Evolutionary conservation across 495 filamentous ascomycete genomes (phyloP).

Genomic region (Haplographium delicatum): DNA sequence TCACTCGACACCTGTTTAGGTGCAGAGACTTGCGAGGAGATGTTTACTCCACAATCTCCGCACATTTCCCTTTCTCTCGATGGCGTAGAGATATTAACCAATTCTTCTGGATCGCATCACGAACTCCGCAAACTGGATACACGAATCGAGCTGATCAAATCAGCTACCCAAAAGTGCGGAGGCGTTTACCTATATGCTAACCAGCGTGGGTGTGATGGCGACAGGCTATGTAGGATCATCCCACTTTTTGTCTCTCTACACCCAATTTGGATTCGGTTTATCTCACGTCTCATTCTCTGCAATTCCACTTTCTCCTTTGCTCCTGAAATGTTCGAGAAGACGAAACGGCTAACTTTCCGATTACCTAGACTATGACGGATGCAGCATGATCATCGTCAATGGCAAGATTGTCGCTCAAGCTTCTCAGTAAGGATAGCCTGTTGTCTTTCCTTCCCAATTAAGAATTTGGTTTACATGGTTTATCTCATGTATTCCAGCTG

Average conservation of each 20-base stretch:
- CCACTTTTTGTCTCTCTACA: conserved; percentile 22
- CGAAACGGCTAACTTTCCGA: too few relatives aligned
- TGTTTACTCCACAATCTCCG: conserved; percentile 58
- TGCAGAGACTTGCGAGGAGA: conserved; percentile 73
- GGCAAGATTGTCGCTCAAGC: conserved; percentile 40
- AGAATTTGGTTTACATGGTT: too few relatives aligned
- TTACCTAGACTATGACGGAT: too few relatives aligned
- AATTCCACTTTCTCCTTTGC: too few relatives aligned
- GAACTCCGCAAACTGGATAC: conserved; percentile 70
- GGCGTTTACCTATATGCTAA: conserved; percentile 76
- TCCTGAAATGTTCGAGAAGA: too few relatives aligned
- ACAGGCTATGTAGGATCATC: conserved; percentile 18
- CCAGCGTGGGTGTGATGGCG: conserved; percentile 65
- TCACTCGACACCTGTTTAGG: conserved; percentile 69
- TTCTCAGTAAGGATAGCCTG: conserved; percentile 43
- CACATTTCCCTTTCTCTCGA: conserved; percentile 42
- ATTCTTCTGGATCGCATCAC: conserved; percentile 69
- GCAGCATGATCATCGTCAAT: conserved; percentile 70
- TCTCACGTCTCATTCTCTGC: too few relatives aligned
- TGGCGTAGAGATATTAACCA: conserved; percentile 74
- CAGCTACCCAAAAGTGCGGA: conserved; percentile 69
- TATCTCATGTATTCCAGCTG: too few relatives aligned
- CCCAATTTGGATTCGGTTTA: too few relatives aligned
- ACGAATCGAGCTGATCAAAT: conserved; percentile 66
- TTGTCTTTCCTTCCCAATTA: too few relatives aligned